Percentiles rank a stretch among this genome's conserved stretches.
Evolutionary conservation across 2,329 filamentous ascomycete genomes (phyloP).

Genomic region (Colletotrichum tropicale): DNA sequence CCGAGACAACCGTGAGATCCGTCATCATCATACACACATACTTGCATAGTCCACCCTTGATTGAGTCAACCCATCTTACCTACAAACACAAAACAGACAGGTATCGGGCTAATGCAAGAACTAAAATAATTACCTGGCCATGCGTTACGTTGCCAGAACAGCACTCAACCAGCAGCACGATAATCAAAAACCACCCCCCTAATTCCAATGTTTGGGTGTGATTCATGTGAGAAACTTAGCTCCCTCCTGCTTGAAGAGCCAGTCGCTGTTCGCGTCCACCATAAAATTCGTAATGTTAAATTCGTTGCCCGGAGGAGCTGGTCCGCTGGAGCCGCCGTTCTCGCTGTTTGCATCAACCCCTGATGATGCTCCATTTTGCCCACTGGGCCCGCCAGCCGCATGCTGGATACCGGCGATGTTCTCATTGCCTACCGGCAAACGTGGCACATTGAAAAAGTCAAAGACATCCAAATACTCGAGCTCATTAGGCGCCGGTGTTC

Average conservation of each 20-base stretch:
- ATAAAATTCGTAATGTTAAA: constrained; percentile 82
- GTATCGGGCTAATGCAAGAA: not conserved
- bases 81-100: not conserved
- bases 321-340: constrained; percentile 30
- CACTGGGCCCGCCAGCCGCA: constrained; percentile 22
- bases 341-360: constrained; percentile 22
- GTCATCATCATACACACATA: not conserved
- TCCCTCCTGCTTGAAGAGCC: constrained; percentile 67
- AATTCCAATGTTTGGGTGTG: not conserved
- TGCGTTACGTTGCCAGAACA: not conserved
- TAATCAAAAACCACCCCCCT: not conserved
- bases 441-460: constrained; percentile 91
- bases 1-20: not conserved
- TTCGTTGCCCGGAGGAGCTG: constrained; percentile 53
- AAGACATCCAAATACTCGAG: constrained; percentile 92
- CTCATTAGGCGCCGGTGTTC: constrained; percentile 79
- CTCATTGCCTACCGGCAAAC: constrained; percentile 61
- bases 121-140: not conserved
- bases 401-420: constrained; percentile 20
- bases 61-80: not conserved
- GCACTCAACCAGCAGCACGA: not conserved
- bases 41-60: not conserved
- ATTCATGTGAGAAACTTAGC: constrained; percentile 24
- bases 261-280: constrained; percentile 75
- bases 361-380: constrained; percentile 16